Percentiles rank a stretch among this genome's conserved stretches.
Conservation (phyloP, 2,329 filamentous ascomycete genomes). For the Xylaria multiplex region DNA sequence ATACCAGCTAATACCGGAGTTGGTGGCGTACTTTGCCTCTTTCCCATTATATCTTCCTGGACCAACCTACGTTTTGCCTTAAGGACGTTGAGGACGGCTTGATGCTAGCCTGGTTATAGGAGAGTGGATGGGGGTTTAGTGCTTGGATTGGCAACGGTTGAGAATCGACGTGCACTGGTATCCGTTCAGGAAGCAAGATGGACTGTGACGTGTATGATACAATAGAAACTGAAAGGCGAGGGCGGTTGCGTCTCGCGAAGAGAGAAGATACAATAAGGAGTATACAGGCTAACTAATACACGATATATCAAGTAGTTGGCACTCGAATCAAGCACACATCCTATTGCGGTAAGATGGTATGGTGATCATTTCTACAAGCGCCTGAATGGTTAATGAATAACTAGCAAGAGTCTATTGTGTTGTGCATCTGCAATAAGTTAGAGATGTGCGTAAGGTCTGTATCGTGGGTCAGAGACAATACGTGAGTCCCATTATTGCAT, state of each 20-base stretch:
- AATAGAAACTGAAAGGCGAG: background rate
- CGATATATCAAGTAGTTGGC: background rate
- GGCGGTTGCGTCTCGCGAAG: background rate
- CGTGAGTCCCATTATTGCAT: too few relatives aligned
- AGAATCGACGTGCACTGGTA: conserved; percentile 2
- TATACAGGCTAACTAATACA: background rate
- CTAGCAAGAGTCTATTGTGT: background rate
- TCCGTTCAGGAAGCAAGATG: background rate
- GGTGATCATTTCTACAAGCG: background rate
- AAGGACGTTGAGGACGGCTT: conserved; percentile 5
- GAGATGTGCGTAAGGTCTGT: background rate
- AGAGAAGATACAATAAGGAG: conserved; percentile 6
- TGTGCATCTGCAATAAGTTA: background rate
- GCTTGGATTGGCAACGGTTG: conserved; percentile 12
- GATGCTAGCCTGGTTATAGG: background rate
- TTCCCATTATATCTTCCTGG: conserved; percentile 14
- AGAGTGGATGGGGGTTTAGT: conserved; percentile 14
- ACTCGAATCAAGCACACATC: background rate
- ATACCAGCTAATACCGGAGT: conserved; percentile 29
- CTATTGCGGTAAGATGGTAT: background rate
- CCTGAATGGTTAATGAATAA: background rate
- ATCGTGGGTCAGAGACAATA: background rate
- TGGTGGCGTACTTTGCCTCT: conserved; percentile 28
- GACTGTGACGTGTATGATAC: conserved; percentile 7
- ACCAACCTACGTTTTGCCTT: conserved; percentile 3